Conservation (phyloP, 352 stramenopile genomes). For the Globisporangium abappressorium region DNA sequence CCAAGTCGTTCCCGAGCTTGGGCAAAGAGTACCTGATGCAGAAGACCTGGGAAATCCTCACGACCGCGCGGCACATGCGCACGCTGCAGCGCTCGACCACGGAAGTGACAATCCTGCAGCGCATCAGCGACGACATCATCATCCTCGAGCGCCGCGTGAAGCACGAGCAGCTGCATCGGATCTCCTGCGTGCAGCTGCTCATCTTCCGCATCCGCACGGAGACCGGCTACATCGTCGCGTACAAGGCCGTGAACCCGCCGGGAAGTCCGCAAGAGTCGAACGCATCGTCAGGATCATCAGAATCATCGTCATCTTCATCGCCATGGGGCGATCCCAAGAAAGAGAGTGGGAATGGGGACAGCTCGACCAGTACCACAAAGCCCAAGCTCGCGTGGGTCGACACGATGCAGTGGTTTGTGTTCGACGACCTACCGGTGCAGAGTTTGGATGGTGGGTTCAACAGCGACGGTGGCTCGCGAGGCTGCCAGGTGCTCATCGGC, state of each 20-base stretch:
- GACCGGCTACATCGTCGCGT: constrained; percentile 16
- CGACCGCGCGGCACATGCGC: constrained; percentile 8
- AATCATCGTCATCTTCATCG: not conserved
- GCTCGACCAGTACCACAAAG: constrained; percentile 1
- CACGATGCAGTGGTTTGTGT: constrained; percentile 45
- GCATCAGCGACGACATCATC: constrained; percentile 16
- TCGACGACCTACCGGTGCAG: constrained; percentile 8
- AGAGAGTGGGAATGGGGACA: not conserved
- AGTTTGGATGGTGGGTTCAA: not conserved
- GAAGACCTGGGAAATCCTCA: constrained; percentile 20
- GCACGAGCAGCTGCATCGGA: constrained; percentile 7
- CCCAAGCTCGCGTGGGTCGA: constrained; percentile 43
- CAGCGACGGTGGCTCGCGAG: not conserved
- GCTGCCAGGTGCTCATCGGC: constrained; percentile 18
- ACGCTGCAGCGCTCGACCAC: constrained; percentile 13
- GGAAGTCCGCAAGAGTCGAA: constrained; percentile 13
- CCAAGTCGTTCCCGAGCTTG: constrained; percentile 10
- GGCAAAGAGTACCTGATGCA: constrained; percentile 12
- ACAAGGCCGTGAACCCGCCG: constrained; percentile 13
- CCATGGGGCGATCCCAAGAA: not conserved
- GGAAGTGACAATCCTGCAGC: constrained; percentile 15
- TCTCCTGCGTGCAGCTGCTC: constrained; percentile 11
- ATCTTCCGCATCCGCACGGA: constrained; percentile 16
- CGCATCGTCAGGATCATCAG: not conserved
- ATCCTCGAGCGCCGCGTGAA: constrained; percentile 12